Conservation (phyloP, 106 monocot species). For the Allium fistulosum region DNA sequence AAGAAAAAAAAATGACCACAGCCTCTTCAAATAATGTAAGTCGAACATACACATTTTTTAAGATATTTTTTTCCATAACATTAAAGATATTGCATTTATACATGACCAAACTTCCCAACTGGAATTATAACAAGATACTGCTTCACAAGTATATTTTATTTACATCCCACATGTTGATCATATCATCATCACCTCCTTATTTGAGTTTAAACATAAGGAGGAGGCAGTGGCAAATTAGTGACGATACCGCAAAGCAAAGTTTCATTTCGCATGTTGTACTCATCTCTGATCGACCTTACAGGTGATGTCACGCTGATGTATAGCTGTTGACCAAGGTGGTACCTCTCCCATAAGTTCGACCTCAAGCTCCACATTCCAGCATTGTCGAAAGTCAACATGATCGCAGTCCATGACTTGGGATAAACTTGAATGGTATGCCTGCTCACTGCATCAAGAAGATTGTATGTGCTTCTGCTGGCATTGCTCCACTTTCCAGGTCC, state of each 20-base stretch:
- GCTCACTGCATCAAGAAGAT: constrained; percentile 41
- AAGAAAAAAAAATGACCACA: too few species aligned
- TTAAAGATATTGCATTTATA: too few species aligned
- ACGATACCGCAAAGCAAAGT: constrained; percentile 30
- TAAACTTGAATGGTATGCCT: constrained; percentile 54
- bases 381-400: constrained; percentile 50
- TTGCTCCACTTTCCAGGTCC: constrained; percentile 42
- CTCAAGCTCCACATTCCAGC: constrained; percentile 49
- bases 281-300: constrained; percentile 38
- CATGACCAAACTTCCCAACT: too few species aligned
- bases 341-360: constrained; percentile 37
- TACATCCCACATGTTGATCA: too few species aligned
- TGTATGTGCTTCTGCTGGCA: constrained; percentile 25
- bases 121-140: too few species aligned
- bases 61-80: too few species aligned
- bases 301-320: constrained; percentile 58
- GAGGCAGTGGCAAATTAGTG: constrained; percentile 20
- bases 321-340: constrained; percentile 59
- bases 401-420: constrained; percentile 45
- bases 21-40: too few species aligned
- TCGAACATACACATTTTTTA: too few species aligned
- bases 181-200: too few species aligned
- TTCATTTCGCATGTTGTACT: constrained; percentile 29
- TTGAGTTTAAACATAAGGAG: constrained; percentile 19
- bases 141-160: too few species aligned